Percentiles rank a stretch among this genome's conserved stretches.
phyloP scores from a whole-genome alignment of 116 monocot species.

The Papilionanthe hybrid region DNA sequence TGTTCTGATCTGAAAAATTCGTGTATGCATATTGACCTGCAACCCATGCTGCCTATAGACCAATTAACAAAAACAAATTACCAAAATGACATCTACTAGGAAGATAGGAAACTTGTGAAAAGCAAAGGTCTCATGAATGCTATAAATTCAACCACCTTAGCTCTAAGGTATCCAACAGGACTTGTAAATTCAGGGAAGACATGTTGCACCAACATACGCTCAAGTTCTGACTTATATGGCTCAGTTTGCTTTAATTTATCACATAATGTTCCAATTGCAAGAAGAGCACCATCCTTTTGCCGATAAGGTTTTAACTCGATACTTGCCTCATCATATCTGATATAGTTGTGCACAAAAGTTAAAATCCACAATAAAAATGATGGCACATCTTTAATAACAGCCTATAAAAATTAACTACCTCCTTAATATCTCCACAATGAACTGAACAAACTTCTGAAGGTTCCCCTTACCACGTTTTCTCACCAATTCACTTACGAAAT shows the following conservation, averaged over 20 bases:
- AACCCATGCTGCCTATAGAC: slow-evolving; percentile 85
- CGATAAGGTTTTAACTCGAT: slow-evolving; percentile 75
- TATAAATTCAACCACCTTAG: slow-evolving; percentile 57
- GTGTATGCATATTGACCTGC: slow-evolving; percentile 97
- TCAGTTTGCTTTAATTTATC: slow-evolving; percentile 98
- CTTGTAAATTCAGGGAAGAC: slow-evolving; percentile 91
- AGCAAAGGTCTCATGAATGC: not conserved
- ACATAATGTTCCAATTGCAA: slow-evolving; percentile 94
- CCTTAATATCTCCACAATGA: slow-evolving; percentile 80
- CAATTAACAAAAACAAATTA: slow-evolving; percentile 7
- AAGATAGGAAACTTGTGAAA: not conserved
- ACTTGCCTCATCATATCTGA: slow-evolving; percentile 79
- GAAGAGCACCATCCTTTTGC: slow-evolving; percentile 98
- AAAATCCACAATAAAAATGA: slow-evolving; percentile 1
- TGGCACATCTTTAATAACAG: not conserved
- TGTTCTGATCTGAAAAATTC: slow-evolving; percentile 75
- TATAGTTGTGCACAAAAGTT: slow-evolving; percentile 10
- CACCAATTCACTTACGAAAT: slow-evolving; percentile 92
- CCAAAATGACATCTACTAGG: slow-evolving; percentile 2
- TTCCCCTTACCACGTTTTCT: slow-evolving; percentile 88
- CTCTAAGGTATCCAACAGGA: slow-evolving; percentile 86
- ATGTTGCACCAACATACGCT: slow-evolving; percentile 94
- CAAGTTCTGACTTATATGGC: slow-evolving; percentile 91
- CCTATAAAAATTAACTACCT: slow-evolving; percentile 36
- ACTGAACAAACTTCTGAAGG: slow-evolving; percentile 85